Conservation (phyloP, 352 stramenopile genomes). For the Phytophthora ohioensis region DNA sequence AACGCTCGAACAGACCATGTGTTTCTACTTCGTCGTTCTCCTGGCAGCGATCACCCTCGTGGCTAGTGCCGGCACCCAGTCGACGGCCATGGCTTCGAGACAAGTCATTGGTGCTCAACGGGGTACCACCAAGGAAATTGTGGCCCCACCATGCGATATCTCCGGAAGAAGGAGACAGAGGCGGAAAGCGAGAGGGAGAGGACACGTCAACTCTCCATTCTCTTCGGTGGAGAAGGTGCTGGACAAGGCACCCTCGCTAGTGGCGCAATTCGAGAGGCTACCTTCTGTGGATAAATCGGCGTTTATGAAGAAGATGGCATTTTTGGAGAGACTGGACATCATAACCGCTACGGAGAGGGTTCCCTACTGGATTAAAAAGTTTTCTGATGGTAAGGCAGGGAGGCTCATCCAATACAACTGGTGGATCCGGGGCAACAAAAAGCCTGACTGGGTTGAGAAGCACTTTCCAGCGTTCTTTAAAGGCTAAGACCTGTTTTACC, state of each 20-base stretch:
- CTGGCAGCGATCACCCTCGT: too few species aligned
- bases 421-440: background rate
- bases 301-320: background rate
- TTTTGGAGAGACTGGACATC: background rate
- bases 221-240: background rate
- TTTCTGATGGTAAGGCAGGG: background rate
- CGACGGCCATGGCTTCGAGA: too few species aligned
- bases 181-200: background rate
- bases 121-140: background rate
- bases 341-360: background rate
- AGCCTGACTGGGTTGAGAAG: background rate
- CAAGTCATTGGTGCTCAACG: background rate
- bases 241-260: background rate
- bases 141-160: background rate
- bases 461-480: background rate
- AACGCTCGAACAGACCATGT: too few species aligned
- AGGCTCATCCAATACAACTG: background rate
- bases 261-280: background rate
- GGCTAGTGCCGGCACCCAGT: too few species aligned
- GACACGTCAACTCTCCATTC: background rate
- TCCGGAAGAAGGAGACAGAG: background rate
- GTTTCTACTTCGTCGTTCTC: too few species aligned
- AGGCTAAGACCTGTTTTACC: background rate
- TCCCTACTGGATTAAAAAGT: background rate
- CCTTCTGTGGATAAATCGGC: background rate